A percentile compares a stretch with the other conserved stretches of the same genome.
Evolutionary conservation across 108 stramenopile genomes (phyloP).

Genomic region (Chaetoceros tenuissimus): DNA sequence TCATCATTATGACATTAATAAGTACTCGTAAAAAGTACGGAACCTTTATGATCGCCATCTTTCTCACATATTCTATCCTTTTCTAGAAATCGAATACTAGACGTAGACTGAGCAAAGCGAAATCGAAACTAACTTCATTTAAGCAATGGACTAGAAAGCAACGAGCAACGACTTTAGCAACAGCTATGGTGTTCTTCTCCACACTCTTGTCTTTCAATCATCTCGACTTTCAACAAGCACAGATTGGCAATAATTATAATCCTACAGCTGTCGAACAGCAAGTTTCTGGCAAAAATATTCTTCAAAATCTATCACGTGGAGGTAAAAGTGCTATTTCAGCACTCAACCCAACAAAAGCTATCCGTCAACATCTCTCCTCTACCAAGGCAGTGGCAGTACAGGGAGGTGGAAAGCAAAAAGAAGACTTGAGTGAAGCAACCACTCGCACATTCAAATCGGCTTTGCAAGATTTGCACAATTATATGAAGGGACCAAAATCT

Average conservation of each 20-base stretch:
- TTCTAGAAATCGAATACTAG: neutral
- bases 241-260: too few species aligned
- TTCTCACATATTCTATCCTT: too few species aligned
- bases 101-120: neutral
- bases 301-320: too few species aligned
- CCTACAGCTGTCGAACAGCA: too few species aligned
- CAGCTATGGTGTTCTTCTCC: neutral
- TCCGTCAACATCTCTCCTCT: too few species aligned
- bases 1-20: too few species aligned
- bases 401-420: too few species aligned
- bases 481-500: conserved; percentile 70
- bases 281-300: too few species aligned
- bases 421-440: neutral
- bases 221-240: too few species aligned
- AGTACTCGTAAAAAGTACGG: too few species aligned
- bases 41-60: too few species aligned
- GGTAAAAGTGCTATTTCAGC: neutral
- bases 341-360: neutral
- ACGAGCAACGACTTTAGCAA: neutral
- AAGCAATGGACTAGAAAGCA: neutral
- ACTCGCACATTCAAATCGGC: conserved; percentile 3
- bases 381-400: too few species aligned
- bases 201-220: neutral
- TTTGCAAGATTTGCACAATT: conserved; percentile 25
- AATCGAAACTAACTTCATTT: neutral